phyloP scores from a whole-genome alignment of 1,284 basidiomycete genomes.

The Takashimella tepidaria region DNA sequence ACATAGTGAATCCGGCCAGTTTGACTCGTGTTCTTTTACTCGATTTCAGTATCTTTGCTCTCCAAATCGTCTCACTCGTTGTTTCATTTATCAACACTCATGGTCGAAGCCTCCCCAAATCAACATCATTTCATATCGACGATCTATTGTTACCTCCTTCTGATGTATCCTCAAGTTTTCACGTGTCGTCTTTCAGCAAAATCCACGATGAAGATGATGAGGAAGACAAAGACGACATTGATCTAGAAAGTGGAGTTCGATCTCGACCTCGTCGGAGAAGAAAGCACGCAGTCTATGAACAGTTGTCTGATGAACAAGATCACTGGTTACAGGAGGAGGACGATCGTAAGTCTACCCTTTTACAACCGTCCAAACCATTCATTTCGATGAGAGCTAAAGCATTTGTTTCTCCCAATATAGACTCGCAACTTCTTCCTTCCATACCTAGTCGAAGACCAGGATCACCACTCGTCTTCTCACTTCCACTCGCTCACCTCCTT shows the following conservation, averaged over 20 bases:
- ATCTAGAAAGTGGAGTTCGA: conserved; percentile 16
- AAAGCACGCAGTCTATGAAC: conserved; percentile 18
- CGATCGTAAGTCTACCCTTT: conserved; percentile 4
- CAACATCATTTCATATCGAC: conserved; percentile 30
- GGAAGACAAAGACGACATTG: conserved; percentile 9
- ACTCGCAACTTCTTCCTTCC: neutral
- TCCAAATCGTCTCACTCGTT: conserved; percentile 33
- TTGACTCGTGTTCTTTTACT: conserved; percentile 34
- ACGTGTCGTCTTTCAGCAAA: neutral
- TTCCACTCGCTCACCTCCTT: conserved; percentile 27
- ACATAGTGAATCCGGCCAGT: conserved; percentile 33
- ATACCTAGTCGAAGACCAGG: conserved; percentile 16
- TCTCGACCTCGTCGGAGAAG: conserved; percentile 12
- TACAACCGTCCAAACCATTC: neutral
- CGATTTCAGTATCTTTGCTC: conserved; percentile 33
- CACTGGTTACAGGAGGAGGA: conserved; percentile 33
- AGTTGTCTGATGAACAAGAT: conserved; percentile 13
- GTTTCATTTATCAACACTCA: conserved; percentile 35
- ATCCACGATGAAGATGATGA: neutral
- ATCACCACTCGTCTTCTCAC: conserved; percentile 33
- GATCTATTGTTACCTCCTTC: conserved; percentile 36
- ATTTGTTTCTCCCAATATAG: neutral
- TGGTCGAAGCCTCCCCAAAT: conserved; percentile 14
- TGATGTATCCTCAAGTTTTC: neutral
- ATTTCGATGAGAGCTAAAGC: neutral